Base-by-base conservation (phyloP, 768 basidiomycete species). In the Leccinum boreale region DNA sequence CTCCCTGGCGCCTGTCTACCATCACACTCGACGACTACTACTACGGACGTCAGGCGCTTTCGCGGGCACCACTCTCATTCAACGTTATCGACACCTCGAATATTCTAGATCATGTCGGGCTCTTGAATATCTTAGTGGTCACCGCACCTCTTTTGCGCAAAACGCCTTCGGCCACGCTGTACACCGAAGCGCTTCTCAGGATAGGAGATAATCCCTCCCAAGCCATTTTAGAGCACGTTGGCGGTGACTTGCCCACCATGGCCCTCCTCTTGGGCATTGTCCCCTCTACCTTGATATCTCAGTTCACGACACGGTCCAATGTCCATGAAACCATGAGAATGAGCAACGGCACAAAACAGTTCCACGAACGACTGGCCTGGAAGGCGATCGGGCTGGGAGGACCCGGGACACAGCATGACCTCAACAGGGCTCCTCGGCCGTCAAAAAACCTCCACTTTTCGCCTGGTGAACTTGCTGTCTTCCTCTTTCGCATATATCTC, bases 71-170 rank as follows among this genome's bases (percentile, higher is more conserved):
- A 4, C 24, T 62, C n/a, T 63, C 58, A 10, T 73, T 74, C 57
- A 62, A 73, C 21, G 65, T 70, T 15, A 73, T 72, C 19, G 71
- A 72, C 8, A 71, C 71, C 5, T 72, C 73, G 0, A 72, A 72
- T 10, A 23, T 74, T 15, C 14, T 61, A 24, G 71, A 73, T 23
- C 58, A 67, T 5, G 31, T 57, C 1, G 73, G 71, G 1, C 53
- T 73, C 1, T 11, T 73, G n/a, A 72, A 72, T 21, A 3, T 72
- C 21, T 46, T 72, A 17, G 58, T 62, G 12, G 67, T 58, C 8
- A 59, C 67, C 1, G 60, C 55, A 21, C 67, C 69, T 5, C 60
- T 72, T 11, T 58, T 74, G 24, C 10, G 52, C 29, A 58, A 46
- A 51, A 52, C 62, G 3, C 49, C 60, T 11, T 67, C 58, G 0